phyloP scores from a whole-genome alignment of 139 green algal genomes.

The Yamagishiella unicocca region DNA sequence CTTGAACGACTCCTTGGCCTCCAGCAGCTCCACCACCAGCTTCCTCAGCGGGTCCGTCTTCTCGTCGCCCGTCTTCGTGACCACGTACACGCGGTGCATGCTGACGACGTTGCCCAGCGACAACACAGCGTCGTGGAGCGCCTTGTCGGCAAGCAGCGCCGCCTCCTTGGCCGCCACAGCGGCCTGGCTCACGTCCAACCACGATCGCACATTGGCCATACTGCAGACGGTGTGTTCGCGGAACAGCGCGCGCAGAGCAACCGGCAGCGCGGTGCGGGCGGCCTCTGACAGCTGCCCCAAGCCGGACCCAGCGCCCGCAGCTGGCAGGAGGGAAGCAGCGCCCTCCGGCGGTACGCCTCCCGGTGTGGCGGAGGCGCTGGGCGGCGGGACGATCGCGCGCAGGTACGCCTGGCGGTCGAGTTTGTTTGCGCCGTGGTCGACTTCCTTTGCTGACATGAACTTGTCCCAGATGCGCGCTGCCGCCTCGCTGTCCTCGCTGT shows the following conservation, averaged over 20 bases:
- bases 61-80: conserved; percentile 47
- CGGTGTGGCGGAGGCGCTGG: neutral
- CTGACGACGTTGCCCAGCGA: conserved; percentile 33
- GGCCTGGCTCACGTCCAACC: conserved; percentile 34
- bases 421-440: conserved; percentile 23
- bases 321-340: neutral
- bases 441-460: conserved; percentile 40
- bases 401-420: conserved; percentile 31
- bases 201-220: conserved; percentile 54
- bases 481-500: conserved; percentile 35
- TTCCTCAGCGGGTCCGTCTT: conserved; percentile 49
- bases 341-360: neutral
- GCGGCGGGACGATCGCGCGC: conserved; percentile 23
- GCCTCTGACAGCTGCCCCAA: conserved; percentile 34
- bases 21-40: conserved; percentile 57
- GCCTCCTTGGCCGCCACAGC: conserved; percentile 28
- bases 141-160: conserved; percentile 40
- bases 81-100: conserved; percentile 60
- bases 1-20: conserved; percentile 63
- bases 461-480: conserved; percentile 31
- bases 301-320: neutral
- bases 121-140: conserved; percentile 48
- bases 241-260: conserved; percentile 39
- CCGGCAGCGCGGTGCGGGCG: conserved; percentile 29
- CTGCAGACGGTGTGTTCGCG: conserved; percentile 54